A percentile compares a stretch with the other conserved stretches of the same genome.
These are phyloP conservation scores for Kluyveromyces sp. DNA, from an alignment of 1,139 yeast species.

Conservation along the genomic window DNA sequence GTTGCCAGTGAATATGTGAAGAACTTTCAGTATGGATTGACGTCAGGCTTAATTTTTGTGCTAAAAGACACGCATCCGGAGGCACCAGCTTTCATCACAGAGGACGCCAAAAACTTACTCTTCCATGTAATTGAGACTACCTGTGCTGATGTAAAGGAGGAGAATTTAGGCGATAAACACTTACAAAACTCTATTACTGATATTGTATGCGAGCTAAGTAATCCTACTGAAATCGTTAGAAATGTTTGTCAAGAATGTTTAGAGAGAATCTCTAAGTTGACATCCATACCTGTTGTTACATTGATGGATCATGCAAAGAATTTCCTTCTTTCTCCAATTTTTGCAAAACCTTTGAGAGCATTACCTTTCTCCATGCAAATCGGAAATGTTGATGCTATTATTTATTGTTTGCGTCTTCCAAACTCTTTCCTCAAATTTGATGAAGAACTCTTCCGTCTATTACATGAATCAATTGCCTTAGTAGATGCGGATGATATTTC, in stretches of 20 bases:
- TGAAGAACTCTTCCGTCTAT: slow-evolving; percentile 76
- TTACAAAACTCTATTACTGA: slow-evolving; percentile 80
- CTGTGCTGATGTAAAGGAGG: slow-evolving; percentile 35
- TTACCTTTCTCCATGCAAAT: slow-evolving; percentile 98
- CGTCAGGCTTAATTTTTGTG: slow-evolving; percentile 82
- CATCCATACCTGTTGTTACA: slow-evolving; percentile 60
- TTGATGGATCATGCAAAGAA: slow-evolving; percentile 79
- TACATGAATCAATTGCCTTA: slow-evolving; percentile 84
- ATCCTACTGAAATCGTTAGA: slow-evolving; percentile 77
- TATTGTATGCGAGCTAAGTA: slow-evolving; percentile 84
- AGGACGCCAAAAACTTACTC: slow-evolving; percentile 61
- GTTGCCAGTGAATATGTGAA: slow-evolving; percentile 68
- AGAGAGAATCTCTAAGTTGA: slow-evolving; percentile 57
- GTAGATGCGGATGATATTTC: slow-evolving; percentile 98
- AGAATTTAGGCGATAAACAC: slow-evolving; percentile 55
- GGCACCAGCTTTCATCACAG: slow-evolving; percentile 73
- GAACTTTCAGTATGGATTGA: slow-evolving; percentile 73
- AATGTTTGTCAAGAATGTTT: slow-evolving; percentile 74
- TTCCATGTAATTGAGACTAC: slow-evolving; percentile 42
- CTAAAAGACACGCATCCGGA: slow-evolving; percentile 85
- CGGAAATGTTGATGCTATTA: slow-evolving; percentile 93
- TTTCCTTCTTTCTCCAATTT: slow-evolving; percentile 80
- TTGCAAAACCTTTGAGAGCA: slow-evolving; percentile 93
- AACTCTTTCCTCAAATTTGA: slow-evolving; percentile 77
- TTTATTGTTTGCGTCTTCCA: slow-evolving; percentile 77